Conservation (phyloP, 345 rosid species). For the Punica granatum region DNA sequence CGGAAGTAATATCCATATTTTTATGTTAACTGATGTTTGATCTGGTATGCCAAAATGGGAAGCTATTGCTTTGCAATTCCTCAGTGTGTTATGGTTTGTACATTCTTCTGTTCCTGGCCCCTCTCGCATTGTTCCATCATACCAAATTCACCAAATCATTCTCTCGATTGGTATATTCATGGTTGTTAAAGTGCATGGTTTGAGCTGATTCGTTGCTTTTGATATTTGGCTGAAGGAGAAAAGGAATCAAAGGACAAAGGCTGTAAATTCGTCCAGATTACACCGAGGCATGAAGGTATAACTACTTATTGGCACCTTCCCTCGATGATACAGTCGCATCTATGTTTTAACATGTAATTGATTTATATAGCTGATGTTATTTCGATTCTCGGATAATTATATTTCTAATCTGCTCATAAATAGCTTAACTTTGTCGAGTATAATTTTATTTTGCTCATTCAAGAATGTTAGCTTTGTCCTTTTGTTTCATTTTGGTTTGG, state of each 20-base stretch:
- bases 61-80: no score
- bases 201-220: background rate
- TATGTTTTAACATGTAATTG: background rate
- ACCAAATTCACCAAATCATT: background rate
- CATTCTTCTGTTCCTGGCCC: background rate
- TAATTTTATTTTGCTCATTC: no score
- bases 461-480: no score
- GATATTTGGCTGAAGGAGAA: background rate
- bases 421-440: no score
- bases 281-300: background rate
- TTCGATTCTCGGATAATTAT: no score
- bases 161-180: background rate
- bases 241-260: background rate
- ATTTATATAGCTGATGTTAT: background rate
- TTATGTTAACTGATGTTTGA: no score
- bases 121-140: no score
- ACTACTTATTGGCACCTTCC: background rate
- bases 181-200: background rate
- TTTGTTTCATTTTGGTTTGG: no score
- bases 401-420: no score
- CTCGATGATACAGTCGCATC: no score
- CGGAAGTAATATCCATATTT: no score
- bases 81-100: background rate
- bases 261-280: background rate
- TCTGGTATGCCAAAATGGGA: background rate